Base-by-base conservation (phyloP, 768 basidiomycete species). In the Xanthoconium stramineum region DNA sequence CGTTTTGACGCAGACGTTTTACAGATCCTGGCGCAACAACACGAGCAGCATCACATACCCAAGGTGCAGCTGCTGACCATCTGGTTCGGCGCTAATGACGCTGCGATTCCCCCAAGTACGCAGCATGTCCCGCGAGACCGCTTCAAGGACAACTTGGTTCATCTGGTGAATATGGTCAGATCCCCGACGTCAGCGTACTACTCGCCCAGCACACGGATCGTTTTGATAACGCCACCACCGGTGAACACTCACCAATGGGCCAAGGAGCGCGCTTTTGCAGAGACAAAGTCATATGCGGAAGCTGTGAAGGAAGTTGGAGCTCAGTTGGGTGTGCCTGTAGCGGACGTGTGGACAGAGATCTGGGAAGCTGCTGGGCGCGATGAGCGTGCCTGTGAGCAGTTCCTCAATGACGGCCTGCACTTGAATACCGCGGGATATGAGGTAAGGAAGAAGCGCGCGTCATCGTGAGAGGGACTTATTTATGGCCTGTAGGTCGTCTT, bases 61-160 rank as follows among this genome's bases (percentile, higher is more conserved):
- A 82, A 78, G 44, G 78, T 94, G 36, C 83, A 82, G 40, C 70
- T 95, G n/a, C 76, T 95, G 56, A 83, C 83, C 7, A 84, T 96
- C 65, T 97, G 92, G 92, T 90, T 91, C 57, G 94, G 94, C 47
- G 86, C 86, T 15, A 98, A 98, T 72, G 94, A 98, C 69, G 83
- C 94, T 7, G 83, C 81, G 61, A 76, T 90, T 48, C 69, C 73
- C 30, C 81, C 80, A 0, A 83, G 80, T 19, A 72, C 76, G 15
- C 94, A 96, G 65, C 88, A 93, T 66, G 88, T 95, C 43, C 87
- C 92, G 4, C 72, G 90, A 29, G 70, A 76, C 19, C 75, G 76
- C 47, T 96, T 84, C 76, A 78, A 74, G 35, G 68, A 72, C 48
- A 94, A 94, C 66, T 73, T 96, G 43, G 69, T 69, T 47, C 69